Conservation (phyloP, 257 asterid genomes). For the Penstemon davidsonii region DNA sequence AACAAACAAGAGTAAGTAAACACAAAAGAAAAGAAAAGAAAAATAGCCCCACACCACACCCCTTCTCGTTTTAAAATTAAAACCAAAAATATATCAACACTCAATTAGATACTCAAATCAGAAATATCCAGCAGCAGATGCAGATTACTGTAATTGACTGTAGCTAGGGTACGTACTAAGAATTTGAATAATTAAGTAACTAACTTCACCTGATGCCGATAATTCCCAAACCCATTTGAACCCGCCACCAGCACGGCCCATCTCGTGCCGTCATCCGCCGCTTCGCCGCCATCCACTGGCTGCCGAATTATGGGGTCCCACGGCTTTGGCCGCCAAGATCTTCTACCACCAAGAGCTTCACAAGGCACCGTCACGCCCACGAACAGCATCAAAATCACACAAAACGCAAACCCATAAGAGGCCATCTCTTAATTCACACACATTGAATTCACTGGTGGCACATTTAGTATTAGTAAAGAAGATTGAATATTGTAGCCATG, state of each 20-base stretch:
- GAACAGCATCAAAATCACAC: conserved; percentile 32
- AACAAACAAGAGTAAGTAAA: too few relatives aligned
- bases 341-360: conserved; percentile 20
- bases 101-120: too few relatives aligned
- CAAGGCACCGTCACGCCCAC: conserved; percentile 32
- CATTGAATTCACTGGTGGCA: not conserved
- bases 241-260: conserved; percentile 99
- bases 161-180: too few relatives aligned
- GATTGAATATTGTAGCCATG: conserved; percentile 47
- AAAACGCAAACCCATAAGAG: conserved; percentile 16
- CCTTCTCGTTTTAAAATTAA: too few relatives aligned
- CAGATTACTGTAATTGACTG: too few relatives aligned
- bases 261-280: conserved; percentile 44
- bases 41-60: too few relatives aligned
- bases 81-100: too few relatives aligned
- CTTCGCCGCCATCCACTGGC: conserved; percentile 46
- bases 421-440: conserved; percentile 40
- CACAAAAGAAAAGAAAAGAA: too few relatives aligned
- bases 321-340: conserved; percentile 23
- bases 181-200: not conserved
- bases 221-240: conserved; percentile 75
- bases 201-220: conserved; percentile 76
- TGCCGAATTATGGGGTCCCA: conserved; percentile 79
- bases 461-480: not conserved
- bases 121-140: too few relatives aligned